Percentiles rank a stretch among this genome's conserved stretches.
Evolutionary conservation across 2,329 filamentous ascomycete species (phyloP).

Genomic region (Lithohypha guttulata): DNA sequence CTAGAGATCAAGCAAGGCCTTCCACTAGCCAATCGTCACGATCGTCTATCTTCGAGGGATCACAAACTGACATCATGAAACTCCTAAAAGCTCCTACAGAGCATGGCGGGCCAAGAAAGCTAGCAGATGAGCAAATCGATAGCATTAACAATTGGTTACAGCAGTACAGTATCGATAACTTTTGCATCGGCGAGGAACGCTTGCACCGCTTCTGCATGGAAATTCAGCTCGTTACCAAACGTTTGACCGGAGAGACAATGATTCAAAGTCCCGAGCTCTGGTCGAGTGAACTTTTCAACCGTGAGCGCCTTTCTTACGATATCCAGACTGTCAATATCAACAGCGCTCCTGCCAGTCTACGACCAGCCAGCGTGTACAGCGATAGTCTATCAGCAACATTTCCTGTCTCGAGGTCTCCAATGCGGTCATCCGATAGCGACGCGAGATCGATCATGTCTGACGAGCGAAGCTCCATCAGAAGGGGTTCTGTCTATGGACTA

Average conservation of each 20-base stretch:
- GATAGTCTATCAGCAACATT: slow-evolving; percentile 30
- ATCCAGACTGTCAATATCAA: slow-evolving; percentile 31
- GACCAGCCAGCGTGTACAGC: slow-evolving; percentile 34
- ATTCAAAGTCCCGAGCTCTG: slow-evolving; percentile 78
- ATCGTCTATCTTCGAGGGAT: slow-evolving; percentile 59
- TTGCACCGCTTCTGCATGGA: slow-evolving; percentile 92
- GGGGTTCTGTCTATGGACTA: slow-evolving; percentile 4
- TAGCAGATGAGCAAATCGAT: slow-evolving; percentile 90
- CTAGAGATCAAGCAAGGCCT: slow-evolving; percentile 29
- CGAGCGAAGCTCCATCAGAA: slow-evolving; percentile 12
- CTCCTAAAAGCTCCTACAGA: slow-evolving; percentile 71
- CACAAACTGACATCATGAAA: slow-evolving; percentile 76
- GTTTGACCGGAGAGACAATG: slow-evolving; percentile 73
- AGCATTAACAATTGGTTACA: slow-evolving; percentile 74
- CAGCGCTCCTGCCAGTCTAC: slow-evolving; percentile 33
- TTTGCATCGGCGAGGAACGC: slow-evolving; percentile 87
- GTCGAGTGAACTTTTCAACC: slow-evolving; percentile 79
- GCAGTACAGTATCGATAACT: slow-evolving; percentile 74
- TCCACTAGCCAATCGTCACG: slow-evolving; percentile 37
- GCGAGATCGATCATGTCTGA: slow-evolving; percentile 17
- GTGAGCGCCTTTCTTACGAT: slow-evolving; percentile 46
- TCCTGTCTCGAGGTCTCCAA: slow-evolving; percentile 23
- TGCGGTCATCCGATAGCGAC: slow-evolving; percentile 27
- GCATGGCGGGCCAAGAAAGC: slow-evolving; percentile 84
- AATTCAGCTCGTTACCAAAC: slow-evolving; percentile 73